phyloP scores from a whole-genome alignment of 2,329 filamentous ascomycete species.

The Lachnellula arida region DNA sequence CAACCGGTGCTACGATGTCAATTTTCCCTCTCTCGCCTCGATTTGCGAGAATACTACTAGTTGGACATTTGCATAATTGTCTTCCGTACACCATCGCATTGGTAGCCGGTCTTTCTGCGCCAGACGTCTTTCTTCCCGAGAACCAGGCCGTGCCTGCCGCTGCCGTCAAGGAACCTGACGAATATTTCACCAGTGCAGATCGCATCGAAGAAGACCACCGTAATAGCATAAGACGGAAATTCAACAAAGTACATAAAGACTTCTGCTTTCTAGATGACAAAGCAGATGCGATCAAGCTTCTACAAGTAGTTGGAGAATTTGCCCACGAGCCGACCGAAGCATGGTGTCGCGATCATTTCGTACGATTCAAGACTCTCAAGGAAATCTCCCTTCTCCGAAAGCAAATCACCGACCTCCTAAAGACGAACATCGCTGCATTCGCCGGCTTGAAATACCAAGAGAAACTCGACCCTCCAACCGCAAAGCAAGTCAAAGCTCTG shows the following conservation, averaged over 20 bases:
- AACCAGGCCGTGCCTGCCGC: conserved; percentile 65
- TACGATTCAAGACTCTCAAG: conserved; percentile 79
- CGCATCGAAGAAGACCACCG: conserved; percentile 66
- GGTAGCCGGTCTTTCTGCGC: conserved; percentile 82
- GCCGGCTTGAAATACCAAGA: conserved; percentile 52
- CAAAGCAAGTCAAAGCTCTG: conserved; percentile 70
- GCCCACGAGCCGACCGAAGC: conserved; percentile 65
- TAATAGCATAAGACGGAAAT: conserved; percentile 56
- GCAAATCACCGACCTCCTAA: conserved; percentile 79
- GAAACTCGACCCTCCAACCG: conserved; percentile 52
- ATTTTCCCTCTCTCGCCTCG: conserved; percentile 86
- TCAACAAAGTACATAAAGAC: conserved; percentile 68
- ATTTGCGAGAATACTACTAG: conserved; percentile 85
- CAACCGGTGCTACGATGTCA: conserved; percentile 77
- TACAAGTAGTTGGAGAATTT: conserved; percentile 85
- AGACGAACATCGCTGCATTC: conserved; percentile 65
- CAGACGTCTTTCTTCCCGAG: conserved; percentile 82
- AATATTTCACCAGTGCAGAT: conserved; percentile 59
- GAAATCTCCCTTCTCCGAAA: conserved; percentile 79
- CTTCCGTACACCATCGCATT: conserved; percentile 82
- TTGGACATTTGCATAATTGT: conserved; percentile 78
- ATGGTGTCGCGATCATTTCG: conserved; percentile 80
- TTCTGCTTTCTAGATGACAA: conserved; percentile 78
- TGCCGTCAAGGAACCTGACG: conserved; percentile 45
- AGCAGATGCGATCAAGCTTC: conserved; percentile 84